phyloP scores from a whole-genome alignment of 164 flowering plant species.

The Dillenia suffruticosa region DNA sequence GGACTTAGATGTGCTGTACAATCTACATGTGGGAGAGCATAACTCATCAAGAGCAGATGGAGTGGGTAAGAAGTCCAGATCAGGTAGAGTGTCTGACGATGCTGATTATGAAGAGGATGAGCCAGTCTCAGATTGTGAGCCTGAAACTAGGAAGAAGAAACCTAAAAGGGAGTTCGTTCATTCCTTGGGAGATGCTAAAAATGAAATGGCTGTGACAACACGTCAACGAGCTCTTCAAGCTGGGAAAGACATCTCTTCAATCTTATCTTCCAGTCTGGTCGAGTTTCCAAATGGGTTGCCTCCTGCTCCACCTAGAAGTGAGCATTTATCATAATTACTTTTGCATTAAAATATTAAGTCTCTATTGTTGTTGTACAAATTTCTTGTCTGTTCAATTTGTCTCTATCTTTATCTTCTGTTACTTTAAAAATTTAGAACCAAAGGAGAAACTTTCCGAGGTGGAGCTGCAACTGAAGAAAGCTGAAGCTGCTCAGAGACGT shows the following conservation, averaged over 20 bases:
- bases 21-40: constrained; percentile 14
- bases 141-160: constrained; percentile 33
- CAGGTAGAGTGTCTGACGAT: constrained; percentile 25
- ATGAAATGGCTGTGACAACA: constrained; percentile 53
- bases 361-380: too few relatives aligned
- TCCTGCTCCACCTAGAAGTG: constrained; percentile 64
- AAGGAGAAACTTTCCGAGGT: constrained; percentile 67
- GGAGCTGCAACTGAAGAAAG: constrained; percentile 67
- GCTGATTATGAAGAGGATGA: constrained; percentile 42
- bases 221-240: constrained; percentile 71
- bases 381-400: too few relatives aligned
- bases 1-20: constrained; percentile 12
- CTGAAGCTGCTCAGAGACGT: constrained; percentile 77
- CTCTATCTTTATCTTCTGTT: too few relatives aligned
- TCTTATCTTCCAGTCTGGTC: constrained; percentile 31
- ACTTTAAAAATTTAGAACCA: constrained; percentile 32
- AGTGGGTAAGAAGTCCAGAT: constrained; percentile 24
- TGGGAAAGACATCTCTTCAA: constrained; percentile 42
- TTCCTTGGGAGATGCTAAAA: constrained; percentile 35
- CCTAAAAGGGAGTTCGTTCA: constrained; percentile 44
- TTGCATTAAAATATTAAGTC: not conserved
- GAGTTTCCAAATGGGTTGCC: constrained; percentile 76
- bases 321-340: constrained; percentile 9
- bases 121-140: constrained; percentile 33
- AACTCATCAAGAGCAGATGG: constrained; percentile 17